Evolutionary conservation across 2,329 filamentous ascomycete genomes (phyloP), one percentile per base, ranked within the genome.

Genomic region (Colletotrichum sp.): DNA sequence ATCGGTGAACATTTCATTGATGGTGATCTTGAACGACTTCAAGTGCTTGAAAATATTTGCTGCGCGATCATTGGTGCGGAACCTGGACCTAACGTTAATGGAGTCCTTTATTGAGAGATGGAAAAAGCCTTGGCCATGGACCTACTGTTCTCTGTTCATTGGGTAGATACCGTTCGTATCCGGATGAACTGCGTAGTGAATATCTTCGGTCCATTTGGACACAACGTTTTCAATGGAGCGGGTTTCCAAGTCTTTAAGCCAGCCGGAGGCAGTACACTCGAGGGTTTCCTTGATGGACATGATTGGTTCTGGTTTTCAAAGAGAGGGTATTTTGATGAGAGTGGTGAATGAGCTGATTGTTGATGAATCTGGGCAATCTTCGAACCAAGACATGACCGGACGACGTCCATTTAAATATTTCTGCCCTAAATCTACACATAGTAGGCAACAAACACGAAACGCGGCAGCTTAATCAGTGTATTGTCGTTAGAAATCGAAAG

Each of bases 41-140:
- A 18, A 39, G 36, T 39, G 36, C 16, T 39, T 39, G 36, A 39
- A 39, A 0, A 39, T 39, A 1, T 39, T 39, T 0, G 36, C 36
- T 44, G 39, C 39, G 0, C 16, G 39, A 3, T 10, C 39, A 3
- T 44, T 44, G 8, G 39, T 44, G 0, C 8, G 16, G 0, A 44
- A 44, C 0, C 39, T n/a, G 16, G 3, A n/a, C 16, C 1, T 0
- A 44, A 44, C 5, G 2, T n/a, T 6, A 44, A 0, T 44, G 1
- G 5, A 44, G 4, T 5, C 2, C 16, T 39, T 39, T 5, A 18
- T 18, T 18, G 16, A 3, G 5, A 39, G 36, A 39, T 18, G 15
- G 8, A 5, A 39, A 16, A 9, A 9, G 36, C 8, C 15, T 9
- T 18, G 36, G 8, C 15, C 8, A 18, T 1, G 8, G 15, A 39